Evolutionary conservation across 371 early-diverging fungal genomes (phyloP).

Genomic region (Chytridium lagenaria): DNA sequence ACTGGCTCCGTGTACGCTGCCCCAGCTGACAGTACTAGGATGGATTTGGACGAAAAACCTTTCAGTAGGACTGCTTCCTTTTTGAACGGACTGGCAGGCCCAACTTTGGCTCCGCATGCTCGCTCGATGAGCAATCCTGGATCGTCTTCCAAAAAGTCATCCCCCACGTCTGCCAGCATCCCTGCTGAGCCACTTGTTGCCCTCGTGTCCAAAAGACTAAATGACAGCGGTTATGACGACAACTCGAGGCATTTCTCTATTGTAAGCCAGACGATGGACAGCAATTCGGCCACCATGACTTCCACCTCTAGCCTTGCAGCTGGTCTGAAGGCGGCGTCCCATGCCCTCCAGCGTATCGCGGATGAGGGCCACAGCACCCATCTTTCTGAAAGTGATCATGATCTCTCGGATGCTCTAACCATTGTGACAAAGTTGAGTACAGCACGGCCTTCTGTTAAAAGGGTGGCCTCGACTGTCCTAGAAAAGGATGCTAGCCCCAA

Average conservation of each 20-base stretch:
- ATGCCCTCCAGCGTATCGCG: conserved; percentile 10
- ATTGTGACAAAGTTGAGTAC: background rate
- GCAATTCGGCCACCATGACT: background rate
- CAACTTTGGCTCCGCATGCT: background rate
- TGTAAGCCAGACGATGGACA: background rate
- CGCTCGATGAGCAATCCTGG: background rate
- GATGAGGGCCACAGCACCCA: background rate
- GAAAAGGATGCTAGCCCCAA: too few relatives aligned
- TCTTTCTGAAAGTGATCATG: background rate
- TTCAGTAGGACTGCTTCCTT: background rate
- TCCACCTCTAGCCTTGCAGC: background rate
- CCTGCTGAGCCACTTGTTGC: background rate
- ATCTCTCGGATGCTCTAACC: background rate
- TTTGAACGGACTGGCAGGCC: background rate
- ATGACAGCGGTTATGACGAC: background rate
- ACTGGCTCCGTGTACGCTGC: background rate
- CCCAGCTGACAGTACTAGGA: background rate
- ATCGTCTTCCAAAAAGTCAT: background rate
- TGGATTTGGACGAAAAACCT: background rate
- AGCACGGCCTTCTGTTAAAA: background rate
- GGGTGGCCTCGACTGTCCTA: background rate
- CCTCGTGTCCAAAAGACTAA: too few relatives aligned
- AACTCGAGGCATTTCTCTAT: background rate
- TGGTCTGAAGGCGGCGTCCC: background rate
- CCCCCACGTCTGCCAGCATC: background rate